Conservation (phyloP, 2,329 filamentous ascomycete species). For the Xylariales sp. region DNA sequence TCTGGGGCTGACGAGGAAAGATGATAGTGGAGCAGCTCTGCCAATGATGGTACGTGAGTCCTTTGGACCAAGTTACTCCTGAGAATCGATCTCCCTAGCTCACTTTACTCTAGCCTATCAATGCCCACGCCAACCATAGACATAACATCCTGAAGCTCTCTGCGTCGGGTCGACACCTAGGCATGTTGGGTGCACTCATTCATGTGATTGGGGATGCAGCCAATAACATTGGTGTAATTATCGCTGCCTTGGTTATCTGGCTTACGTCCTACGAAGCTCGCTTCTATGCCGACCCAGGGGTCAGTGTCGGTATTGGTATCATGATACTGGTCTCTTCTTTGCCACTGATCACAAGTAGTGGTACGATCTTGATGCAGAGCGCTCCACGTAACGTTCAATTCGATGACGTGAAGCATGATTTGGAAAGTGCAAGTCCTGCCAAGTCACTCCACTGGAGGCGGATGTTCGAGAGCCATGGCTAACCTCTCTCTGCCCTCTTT, state of each 20-base stretch:
- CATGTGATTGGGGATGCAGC: constrained; percentile 70
- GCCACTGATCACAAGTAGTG: constrained; percentile 58
- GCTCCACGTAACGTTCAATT: constrained; percentile 56
- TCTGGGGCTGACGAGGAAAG: constrained; percentile 14
- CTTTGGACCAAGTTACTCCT: no score
- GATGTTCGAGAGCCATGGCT: no score
- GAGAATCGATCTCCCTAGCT: not conserved
- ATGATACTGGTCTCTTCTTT: constrained; percentile 65
- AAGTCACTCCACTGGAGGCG: no score
- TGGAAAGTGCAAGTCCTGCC: constrained; percentile 50
- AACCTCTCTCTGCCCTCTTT: no score
- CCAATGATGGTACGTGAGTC: constrained; percentile 18
- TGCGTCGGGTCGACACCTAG: constrained; percentile 53
- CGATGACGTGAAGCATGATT: constrained; percentile 62
- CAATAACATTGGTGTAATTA: constrained; percentile 73
- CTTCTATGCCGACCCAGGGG: constrained; percentile 69
- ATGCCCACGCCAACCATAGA: constrained; percentile 44
- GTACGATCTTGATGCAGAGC: constrained; percentile 64
- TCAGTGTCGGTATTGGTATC: constrained; percentile 65
- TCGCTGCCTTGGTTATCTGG: constrained; percentile 68
- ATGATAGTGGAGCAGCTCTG: no score
- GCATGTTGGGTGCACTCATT: constrained; percentile 65
- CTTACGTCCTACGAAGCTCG: constrained; percentile 49
- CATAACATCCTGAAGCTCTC: constrained; percentile 31
- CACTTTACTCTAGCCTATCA: constrained; percentile 17